Evolutionary conservation across 352 stramenopile species (phyloP).

Genomic region (Poterioochromonas sp.): DNA sequence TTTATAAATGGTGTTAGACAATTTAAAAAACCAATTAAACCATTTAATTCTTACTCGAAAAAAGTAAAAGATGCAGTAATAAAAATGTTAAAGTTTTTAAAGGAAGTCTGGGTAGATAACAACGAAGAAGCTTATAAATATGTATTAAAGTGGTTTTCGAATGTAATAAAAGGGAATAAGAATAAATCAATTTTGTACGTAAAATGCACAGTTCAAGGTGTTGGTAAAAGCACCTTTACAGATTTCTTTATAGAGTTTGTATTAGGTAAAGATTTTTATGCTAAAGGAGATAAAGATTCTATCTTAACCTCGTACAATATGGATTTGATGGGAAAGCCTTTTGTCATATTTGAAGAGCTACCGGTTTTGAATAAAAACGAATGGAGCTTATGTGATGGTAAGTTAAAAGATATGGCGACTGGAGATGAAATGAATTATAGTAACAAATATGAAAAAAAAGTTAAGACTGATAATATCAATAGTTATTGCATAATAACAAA

Average conservation of each 20-base stretch:
- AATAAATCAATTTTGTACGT: constrained; percentile 16
- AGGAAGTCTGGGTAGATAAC: constrained; percentile 15
- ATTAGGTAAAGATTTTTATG: constrained; percentile 11
- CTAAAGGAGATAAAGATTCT: constrained; percentile 17
- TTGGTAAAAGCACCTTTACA: constrained; percentile 22
- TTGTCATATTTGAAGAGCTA: constrained; percentile 28
- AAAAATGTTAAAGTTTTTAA: not conserved
- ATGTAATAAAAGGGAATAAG: constrained; percentile 22
- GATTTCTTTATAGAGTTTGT: constrained; percentile 21
- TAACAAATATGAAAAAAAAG: not conserved
- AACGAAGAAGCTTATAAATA: not conserved
- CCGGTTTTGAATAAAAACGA: constrained; percentile 9
- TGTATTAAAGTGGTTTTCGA: constrained; percentile 25
- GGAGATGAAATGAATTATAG: constrained; percentile 19
- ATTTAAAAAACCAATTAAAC: not conserved
- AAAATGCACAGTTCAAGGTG: constrained; percentile 24
- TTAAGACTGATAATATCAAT: constrained; percentile 23
- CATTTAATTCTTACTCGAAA: not conserved
- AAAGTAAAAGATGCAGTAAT: not conserved
- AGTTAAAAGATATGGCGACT: constrained; percentile 25
- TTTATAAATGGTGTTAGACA: not conserved
- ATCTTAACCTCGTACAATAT: not conserved
- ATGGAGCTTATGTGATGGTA: constrained; percentile 30
- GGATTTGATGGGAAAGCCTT: constrained; percentile 10
- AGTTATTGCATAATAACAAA: constrained; percentile 26